Evolutionary conservation across 305 asterid genomes (phyloP), one percentile per base, ranked within the genome.

Genomic region (Withania somnifera): DNA sequence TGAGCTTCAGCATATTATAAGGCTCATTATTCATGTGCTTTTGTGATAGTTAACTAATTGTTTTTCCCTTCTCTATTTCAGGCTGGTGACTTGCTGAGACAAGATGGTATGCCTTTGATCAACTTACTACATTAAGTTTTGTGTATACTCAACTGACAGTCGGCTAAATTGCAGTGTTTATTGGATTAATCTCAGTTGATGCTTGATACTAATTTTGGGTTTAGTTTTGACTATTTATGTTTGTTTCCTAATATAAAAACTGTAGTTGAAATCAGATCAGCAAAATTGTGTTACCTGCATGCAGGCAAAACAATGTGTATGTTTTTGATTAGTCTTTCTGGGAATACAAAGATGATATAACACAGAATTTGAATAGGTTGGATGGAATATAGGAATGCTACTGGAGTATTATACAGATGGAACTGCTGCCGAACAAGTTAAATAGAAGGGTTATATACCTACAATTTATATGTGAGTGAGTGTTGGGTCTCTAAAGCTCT

Each of bases 1-100:
- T 77, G 73, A 85, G 82, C 83, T 81, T 85, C 83, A 63, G 82
- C 80, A 69, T 85, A 47, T 58, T 81, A 64, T 15, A 40, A 86
- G 78, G 89, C 83, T 77, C n/a, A 9, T 42, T 73, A 38, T 75
- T 19, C 66, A 77, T 81, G 68, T 15, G 19, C 42, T 83, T 73
- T 80, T 56, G 76, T 85, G 26, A n/a, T 84, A 82, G 54, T 66
- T 91, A 78, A 91, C 83, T 36, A 22, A 82, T 75, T 86, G 78
- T 38, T 57, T 71, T 87, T 60, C 34, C 84, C 89, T 85, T 89
- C 88, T 68, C 47, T 85, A 89, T 87, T 89, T 88, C 96, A 94
- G 98, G 99, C 93, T 86, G 99, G 99, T 60, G 99, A 97, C 88
- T 89, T 97, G 89, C 96, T 93, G 73, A 87, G 98, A 83, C 90